Conservation (phyloP, 768 basidiomycete genomes). For the Naganishia friedmannii region DNA sequence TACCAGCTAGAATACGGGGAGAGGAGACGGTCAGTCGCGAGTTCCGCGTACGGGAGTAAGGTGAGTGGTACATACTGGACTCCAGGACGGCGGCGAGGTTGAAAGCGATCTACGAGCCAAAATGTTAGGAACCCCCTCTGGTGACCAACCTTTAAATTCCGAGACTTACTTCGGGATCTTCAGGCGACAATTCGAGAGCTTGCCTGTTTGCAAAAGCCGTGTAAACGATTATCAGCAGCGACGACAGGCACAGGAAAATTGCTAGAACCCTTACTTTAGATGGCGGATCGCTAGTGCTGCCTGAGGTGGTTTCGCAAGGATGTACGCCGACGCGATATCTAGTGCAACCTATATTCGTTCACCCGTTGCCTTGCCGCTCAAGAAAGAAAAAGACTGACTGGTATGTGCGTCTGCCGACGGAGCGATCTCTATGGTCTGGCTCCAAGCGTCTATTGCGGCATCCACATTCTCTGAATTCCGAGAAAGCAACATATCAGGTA, state of each 20-base stretch:
- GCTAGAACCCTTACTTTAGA: conserved; percentile 40
- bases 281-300: conserved; percentile 52
- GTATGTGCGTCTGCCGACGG: conserved; percentile 52
- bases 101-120: conserved; percentile 44
- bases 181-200: conserved; percentile 46
- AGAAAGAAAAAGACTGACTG: conserved; percentile 37
- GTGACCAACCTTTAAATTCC: too few species aligned
- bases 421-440: conserved; percentile 38
- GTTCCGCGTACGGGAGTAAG: not conserved
- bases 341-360: not conserved
- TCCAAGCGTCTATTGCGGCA: conserved; percentile 47
- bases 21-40: not conserved
- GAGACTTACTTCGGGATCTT: conserved; percentile 49
- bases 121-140: too few species aligned
- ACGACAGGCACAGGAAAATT: not conserved
- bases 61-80: conserved; percentile 39
- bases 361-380: not conserved
- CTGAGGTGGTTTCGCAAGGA: conserved; percentile 50
- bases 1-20: conserved; percentile 37
- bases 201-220: conserved; percentile 29
- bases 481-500: not conserved
- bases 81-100: conserved; percentile 51
- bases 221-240: not conserved
- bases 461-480: conserved; percentile 42
- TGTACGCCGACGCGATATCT: conserved; percentile 53